These are phyloP conservation scores for Camellia granthamiana DNA, from an alignment of 148 eudicot species.

Conservation along the genomic window DNA sequence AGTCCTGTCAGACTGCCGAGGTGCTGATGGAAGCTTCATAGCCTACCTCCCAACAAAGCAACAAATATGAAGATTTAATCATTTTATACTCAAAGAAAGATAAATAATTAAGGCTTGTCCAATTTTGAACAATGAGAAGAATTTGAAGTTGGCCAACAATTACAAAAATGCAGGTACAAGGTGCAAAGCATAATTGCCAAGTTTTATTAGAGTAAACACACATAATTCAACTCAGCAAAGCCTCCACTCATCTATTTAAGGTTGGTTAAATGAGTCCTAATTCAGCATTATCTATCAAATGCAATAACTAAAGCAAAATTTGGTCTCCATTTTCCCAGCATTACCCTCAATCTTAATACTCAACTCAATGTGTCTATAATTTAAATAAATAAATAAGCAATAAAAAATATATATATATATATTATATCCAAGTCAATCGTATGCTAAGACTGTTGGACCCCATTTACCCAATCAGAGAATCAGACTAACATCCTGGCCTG, in stretches of 20 bases:
- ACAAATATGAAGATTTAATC: constrained; percentile 2
- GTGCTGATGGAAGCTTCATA: constrained; percentile 53
- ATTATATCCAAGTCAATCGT: not conserved
- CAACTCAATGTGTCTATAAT: not conserved
- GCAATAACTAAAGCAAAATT: not conserved
- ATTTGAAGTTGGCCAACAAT: not conserved
- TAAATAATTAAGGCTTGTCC: not conserved
- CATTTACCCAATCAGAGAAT: not conserved
- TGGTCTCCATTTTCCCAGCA: not conserved
- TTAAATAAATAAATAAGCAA: not conserved
- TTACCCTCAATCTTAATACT: not conserved
- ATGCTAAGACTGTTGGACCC: not conserved
- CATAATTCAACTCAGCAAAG: not conserved
- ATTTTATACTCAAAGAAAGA: not conserved
- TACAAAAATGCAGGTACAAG: not conserved
- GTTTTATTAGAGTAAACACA: not conserved
- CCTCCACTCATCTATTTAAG: not conserved
- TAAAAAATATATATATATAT: not conserved
- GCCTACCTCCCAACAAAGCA: constrained; percentile 38
- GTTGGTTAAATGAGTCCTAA: not conserved
- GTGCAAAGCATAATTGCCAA: not conserved
- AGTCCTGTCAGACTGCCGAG: constrained; percentile 61
- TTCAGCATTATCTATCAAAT: not conserved
- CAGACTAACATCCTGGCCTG: not conserved
- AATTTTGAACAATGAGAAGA: constrained; percentile 1